Evolutionary conservation across 2,329 filamentous ascomycete species (phyloP).

Genomic region (Fusarium longipes): DNA sequence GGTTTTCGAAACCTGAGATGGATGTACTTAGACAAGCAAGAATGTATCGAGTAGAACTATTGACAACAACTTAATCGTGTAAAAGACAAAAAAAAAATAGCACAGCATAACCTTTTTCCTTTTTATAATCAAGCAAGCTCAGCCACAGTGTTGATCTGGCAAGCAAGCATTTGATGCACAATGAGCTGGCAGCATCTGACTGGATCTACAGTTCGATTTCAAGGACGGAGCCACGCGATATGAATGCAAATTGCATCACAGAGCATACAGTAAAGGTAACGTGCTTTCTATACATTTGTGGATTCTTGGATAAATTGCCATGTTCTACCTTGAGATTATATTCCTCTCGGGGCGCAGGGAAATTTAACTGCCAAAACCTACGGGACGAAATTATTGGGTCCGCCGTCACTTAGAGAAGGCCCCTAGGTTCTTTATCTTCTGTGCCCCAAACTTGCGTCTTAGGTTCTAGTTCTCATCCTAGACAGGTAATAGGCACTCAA

Average conservation of each 20-base stretch:
- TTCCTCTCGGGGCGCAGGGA: background rate
- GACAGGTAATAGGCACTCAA: no score
- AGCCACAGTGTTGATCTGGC: slow-evolving; percentile 31
- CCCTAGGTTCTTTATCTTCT: no score
- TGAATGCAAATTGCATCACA: slow-evolving; percentile 8
- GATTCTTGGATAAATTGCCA: background rate
- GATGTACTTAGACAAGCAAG: no score
- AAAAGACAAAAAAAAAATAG: background rate
- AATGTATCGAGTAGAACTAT: background rate
- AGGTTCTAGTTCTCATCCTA: no score
- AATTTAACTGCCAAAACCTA: no score
- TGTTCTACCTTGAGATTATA: background rate
- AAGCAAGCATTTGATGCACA: slow-evolving; percentile 42
- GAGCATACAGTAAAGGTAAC: background rate
- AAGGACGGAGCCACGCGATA: background rate
- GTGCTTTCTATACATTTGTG: background rate
- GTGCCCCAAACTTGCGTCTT: no score
- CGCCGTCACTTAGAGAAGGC: no score
- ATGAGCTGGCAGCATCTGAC: slow-evolving; percentile 46
- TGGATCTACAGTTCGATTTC: slow-evolving; percentile 43
- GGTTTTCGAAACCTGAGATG: background rate
- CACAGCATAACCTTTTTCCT: slow-evolving; percentile 23
- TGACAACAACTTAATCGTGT: background rate
- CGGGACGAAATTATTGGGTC: no score
- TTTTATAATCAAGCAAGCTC: slow-evolving; percentile 37